phyloP scores from a whole-genome alignment of 2,329 filamentous ascomycete species.

The Coniochaeta hoffmannii region DNA sequence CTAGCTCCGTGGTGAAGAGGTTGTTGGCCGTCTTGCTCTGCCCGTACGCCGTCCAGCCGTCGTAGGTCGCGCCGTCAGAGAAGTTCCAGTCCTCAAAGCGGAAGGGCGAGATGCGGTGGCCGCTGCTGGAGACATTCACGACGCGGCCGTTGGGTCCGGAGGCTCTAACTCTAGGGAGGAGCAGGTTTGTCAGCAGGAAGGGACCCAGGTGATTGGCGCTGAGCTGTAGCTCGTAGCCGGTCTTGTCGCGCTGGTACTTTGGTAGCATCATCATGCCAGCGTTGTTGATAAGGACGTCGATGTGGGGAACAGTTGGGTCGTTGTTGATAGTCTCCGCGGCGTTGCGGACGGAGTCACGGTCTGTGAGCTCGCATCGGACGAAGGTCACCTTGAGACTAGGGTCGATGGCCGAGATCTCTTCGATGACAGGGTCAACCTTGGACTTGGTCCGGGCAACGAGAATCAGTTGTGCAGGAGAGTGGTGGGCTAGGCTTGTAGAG shows the following conservation, averaged over 20 bases:
- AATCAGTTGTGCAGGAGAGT: conserved; percentile 10
- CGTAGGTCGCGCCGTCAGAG: conserved; percentile 15
- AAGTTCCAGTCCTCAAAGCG: conserved; percentile 26
- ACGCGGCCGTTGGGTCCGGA: conserved; percentile 23
- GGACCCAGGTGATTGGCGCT: conserved; percentile 37
- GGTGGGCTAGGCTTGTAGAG: conserved; percentile 9
- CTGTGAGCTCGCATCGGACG: conserved; percentile 30
- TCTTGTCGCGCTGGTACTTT: conserved; percentile 24
- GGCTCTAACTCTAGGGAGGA: conserved; percentile 33
- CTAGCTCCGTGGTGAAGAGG: conserved; percentile 16
- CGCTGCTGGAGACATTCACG: conserved; percentile 32
- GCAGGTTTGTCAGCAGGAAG: conserved; percentile 36
- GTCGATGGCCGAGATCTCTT: conserved; percentile 18
- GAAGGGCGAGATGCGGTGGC: conserved; percentile 21
- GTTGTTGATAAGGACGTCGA: conserved; percentile 37
- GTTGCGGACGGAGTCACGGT: conserved; percentile 25
- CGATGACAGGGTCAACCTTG: conserved; percentile 24
- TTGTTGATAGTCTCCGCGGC: conserved; percentile 25
- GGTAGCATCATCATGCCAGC: conserved; percentile 32
- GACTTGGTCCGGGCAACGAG: conserved; percentile 9
- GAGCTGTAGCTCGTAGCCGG: conserved; percentile 37
- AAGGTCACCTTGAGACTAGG: conserved; percentile 21
- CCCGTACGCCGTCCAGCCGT: conserved; percentile 15
- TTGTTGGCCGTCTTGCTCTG: conserved; percentile 23
- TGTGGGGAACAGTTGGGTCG: conserved; percentile 23